Evolutionary conservation across 2,329 filamentous ascomycete species (phyloP).

Genomic region (Neofusicoccum cordaticola): DNA sequence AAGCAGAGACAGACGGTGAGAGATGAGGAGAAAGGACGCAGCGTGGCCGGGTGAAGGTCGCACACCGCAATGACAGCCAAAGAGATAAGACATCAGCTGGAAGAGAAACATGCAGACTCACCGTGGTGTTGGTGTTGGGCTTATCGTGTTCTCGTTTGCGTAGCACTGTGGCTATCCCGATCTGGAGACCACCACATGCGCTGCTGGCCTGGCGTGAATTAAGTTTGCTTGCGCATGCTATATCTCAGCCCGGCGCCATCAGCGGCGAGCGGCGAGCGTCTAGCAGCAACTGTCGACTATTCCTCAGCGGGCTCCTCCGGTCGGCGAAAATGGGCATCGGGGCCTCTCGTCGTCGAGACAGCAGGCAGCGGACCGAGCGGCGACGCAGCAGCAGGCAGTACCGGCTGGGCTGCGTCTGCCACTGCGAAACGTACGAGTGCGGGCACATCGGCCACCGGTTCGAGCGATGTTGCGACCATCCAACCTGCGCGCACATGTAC

Average conservation of each 20-base stretch:
- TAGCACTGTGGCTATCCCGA: neutral
- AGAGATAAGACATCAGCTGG: neutral
- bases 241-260: neutral
- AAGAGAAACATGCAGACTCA: neutral
- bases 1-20: neutral
- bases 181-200: neutral
- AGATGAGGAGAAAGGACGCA: neutral
- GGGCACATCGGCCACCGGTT: neutral
- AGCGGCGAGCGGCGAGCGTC: neutral
- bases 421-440: neutral
- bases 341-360: neutral
- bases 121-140: neutral
- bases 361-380: neutral
- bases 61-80: neutral
- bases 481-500: constrained; percentile 1
- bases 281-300: neutral
- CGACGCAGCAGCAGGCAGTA: neutral
- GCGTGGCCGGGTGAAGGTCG: neutral
- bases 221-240: neutral
- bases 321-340: neutral
- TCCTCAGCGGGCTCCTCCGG: neutral
- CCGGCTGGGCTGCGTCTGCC: neutral
- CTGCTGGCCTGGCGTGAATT: neutral
- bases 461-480: constrained; percentile 1
- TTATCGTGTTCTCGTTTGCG: neutral